Evolutionary conservation across 306 rosid species (phyloP).

Genomic region (Glycine tomentella): DNA sequence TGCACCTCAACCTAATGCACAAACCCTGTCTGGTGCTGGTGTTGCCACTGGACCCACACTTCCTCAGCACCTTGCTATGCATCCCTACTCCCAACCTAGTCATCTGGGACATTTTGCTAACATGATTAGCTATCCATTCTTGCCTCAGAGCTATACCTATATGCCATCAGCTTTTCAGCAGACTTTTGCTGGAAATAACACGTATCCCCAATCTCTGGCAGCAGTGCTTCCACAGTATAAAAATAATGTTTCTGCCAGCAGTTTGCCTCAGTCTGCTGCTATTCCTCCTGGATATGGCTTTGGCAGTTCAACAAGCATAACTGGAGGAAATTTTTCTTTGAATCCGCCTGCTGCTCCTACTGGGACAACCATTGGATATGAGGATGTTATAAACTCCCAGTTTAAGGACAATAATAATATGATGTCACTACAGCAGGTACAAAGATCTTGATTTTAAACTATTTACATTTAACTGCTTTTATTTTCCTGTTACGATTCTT

Average conservation of each 20-base stretch:
- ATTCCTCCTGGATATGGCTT: constrained; percentile 83
- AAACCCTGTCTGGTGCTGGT: constrained; percentile 64
- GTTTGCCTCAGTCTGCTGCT: constrained; percentile 84
- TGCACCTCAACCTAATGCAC: constrained; percentile 70
- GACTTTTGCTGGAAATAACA: constrained; percentile 80
- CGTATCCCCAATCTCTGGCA: constrained; percentile 88
- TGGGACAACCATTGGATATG: constrained; percentile 77
- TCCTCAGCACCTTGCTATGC: constrained; percentile 84
- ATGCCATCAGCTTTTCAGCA: constrained; percentile 94
- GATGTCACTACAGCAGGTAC: constrained; percentile 87
- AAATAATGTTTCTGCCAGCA: constrained; percentile 79
- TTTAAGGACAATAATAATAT: constrained; percentile 76
- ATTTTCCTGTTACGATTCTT: neutral
- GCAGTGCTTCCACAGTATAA: constrained; percentile 88
- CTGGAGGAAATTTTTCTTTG: constrained; percentile 82
- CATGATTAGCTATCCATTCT: constrained; percentile 84
- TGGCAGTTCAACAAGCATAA: constrained; percentile 75
- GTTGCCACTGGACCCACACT: constrained; percentile 77
- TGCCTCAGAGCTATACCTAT: constrained; percentile 91
- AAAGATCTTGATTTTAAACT: constrained; percentile 4
- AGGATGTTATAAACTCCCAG: constrained; percentile 74
- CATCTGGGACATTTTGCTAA: constrained; percentile 83
- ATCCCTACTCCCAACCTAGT: constrained; percentile 83
- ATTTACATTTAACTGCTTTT: neutral
- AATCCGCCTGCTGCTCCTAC: constrained; percentile 77